Evolutionary conservation across 2,329 filamentous ascomycete genomes (phyloP).

Genomic region (Aspergillus sp.): DNA sequence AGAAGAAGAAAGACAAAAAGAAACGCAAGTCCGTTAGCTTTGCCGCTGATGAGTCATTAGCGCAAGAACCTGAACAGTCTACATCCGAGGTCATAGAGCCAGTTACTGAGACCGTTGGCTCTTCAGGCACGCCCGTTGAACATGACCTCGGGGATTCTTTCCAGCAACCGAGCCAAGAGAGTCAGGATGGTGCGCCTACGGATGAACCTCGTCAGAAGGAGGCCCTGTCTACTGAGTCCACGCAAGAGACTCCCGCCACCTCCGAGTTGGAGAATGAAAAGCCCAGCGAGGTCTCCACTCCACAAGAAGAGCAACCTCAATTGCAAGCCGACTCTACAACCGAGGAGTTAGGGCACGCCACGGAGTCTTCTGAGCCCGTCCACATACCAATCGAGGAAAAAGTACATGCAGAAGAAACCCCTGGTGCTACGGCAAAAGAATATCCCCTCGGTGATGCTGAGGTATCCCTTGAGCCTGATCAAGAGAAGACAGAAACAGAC

Average conservation of each 20-base stretch:
- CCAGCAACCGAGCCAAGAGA: not conserved
- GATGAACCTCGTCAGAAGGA: not conserved
- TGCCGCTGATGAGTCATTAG: not conserved
- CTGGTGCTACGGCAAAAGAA: not conserved
- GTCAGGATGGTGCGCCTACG: not conserved
- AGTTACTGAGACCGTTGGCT: not conserved
- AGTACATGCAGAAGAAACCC: not conserved
- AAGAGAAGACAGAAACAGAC: not conserved
- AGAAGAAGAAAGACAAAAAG: constrained; percentile 44
- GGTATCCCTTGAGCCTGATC: not conserved
- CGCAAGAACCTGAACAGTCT: not conserved
- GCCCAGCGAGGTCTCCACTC: not conserved
- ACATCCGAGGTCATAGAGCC: not conserved
- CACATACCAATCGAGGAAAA: not conserved
- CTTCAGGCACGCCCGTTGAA: not conserved
- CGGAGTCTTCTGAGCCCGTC: not conserved
- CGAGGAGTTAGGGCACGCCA: not conserved
- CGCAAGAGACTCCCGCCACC: not conserved
- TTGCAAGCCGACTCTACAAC: not conserved
- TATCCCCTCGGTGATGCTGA: not conserved
- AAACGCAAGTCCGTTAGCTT: constrained; percentile 19
- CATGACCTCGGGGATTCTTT: not conserved
- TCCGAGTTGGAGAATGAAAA: not conserved
- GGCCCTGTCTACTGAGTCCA: not conserved
- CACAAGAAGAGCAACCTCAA: constrained; percentile 7